Base-by-base conservation (phyloP, 2,329 filamentous ascomycete species). In the Penicillium sp. region DNA sequence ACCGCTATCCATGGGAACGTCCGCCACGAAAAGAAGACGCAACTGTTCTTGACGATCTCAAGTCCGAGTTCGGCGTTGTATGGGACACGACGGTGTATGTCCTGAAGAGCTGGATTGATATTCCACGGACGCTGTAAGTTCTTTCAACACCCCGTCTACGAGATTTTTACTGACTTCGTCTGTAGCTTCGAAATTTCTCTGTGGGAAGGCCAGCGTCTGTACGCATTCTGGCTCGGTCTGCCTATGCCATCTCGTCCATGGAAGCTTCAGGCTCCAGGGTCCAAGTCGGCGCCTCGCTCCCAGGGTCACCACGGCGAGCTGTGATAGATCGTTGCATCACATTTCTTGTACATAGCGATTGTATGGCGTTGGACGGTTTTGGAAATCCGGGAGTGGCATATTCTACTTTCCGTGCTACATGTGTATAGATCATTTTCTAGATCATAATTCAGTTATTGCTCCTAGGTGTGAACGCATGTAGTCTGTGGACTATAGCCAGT, bases 51-150 rank as follows among this genome's bases (percentile, higher is more conserved):
- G 85, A 91, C 20, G 73, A 78, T 6, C 77, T 92, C 55, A 75
- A 77, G 59, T 71, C 79, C 0, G 92, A 97, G 71, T 70, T 87
- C 27, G 69, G 74, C 5, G 73, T 84, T 14, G 79, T 96, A 11
- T 81, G 78, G 64, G 77, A 79, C 51, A 85, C 85, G 0, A 77
- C 83, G 43, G 80, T 82, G 60, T 83, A 85, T 61, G 84, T 97
- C 2, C 22, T 94, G 8, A 79, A 70, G 58, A 81, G 82, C 53
- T 99, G 90, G 89, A 48, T 85, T 5, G 74, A 78, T 20, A 76
- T 91, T 43, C 92, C 92, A 0, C 77, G 72, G 41, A 81, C 80
- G 55, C 50, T 88, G 88, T 94, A 80, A 84, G 89, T 84, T 16
- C 25, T n/a, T 5, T 11, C 7, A 36, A 39, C 7, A 25, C 1